Evolutionary conservation across 768 basidiomycete species (phyloP).

Genomic region (Asterophora lycoperdoides): DNA sequence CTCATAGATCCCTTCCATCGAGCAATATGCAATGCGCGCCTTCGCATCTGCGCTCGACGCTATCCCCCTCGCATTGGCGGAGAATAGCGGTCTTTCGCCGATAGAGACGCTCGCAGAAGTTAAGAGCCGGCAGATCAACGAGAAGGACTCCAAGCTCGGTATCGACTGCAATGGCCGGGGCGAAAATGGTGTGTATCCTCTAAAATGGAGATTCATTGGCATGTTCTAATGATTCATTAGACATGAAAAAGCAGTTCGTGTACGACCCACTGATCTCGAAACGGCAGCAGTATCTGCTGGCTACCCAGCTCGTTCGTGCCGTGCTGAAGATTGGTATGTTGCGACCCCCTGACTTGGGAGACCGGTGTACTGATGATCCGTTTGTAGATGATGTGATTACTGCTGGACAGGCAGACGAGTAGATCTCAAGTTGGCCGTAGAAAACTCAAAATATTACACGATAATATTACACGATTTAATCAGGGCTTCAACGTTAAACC

Average conservation of each 20-base stretch:
- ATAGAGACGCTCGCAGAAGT: slow-evolving; percentile 97
- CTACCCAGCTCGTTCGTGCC: slow-evolving; percentile 91
- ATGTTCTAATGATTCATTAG: slow-evolving; percentile 35
- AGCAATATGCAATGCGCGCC: slow-evolving; percentile 99
- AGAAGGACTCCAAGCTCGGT: slow-evolving; percentile 80
- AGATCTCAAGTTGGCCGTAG: slow-evolving; percentile 1
- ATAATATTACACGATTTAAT: too few relatives aligned
- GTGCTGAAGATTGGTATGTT: slow-evolving; percentile 81
- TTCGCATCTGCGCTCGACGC: slow-evolving; percentile 94
- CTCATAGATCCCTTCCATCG: slow-evolving; percentile 84
- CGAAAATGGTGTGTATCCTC: slow-evolving; percentile 65
- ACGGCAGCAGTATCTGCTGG: slow-evolving; percentile 92
- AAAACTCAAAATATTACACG: slow-evolving; percentile 2
- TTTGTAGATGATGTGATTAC: slow-evolving; percentile 17
- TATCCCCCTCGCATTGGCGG: slow-evolving; percentile 93
- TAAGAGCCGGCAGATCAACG: slow-evolving; percentile 86
- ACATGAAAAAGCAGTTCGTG: slow-evolving; percentile 97
- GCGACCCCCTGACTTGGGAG: background rate
- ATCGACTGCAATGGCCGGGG: slow-evolving; percentile 89
- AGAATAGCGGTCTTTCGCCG: slow-evolving; percentile 94
- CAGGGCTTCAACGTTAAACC: background rate
- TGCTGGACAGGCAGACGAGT: slow-evolving; percentile 17
- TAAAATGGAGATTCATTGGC: background rate
- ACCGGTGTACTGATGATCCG: background rate
- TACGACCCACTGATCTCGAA: slow-evolving; percentile 98